phyloP scores from a whole-genome alignment of 768 basidiomycete species.

The Leccinum sublutescens region DNA sequence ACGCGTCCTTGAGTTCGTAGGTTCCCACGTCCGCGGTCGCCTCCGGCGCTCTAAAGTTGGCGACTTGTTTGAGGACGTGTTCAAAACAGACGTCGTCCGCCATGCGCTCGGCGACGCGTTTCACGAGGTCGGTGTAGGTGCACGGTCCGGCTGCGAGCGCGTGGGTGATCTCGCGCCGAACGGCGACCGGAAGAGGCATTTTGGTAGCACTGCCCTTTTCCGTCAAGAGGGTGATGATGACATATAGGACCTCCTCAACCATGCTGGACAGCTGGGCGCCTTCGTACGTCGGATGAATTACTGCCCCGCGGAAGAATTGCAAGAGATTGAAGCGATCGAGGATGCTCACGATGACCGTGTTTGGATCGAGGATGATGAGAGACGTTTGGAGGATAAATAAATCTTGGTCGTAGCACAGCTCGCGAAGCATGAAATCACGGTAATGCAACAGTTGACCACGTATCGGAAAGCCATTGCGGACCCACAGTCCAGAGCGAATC shows the following conservation, averaged over 20 bases:
- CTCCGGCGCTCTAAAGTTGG: slow-evolving; percentile 81
- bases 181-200: slow-evolving; percentile 59
- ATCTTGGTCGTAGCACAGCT: slow-evolving; percentile 96
- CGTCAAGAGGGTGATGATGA: slow-evolving; percentile 82
- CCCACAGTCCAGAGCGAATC: slow-evolving; percentile 94
- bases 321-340: slow-evolving; percentile 87
- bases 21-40: slow-evolving; percentile 72
- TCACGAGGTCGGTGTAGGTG: slow-evolving; percentile 87
- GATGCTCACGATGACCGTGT: slow-evolving; percentile 77
- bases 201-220: slow-evolving; percentile 76
- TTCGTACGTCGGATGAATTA: slow-evolving; percentile 59
- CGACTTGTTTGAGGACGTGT: slow-evolving; percentile 71
- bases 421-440: slow-evolving; percentile 92
- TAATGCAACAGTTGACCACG: slow-evolving; percentile 95
- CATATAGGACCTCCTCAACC: slow-evolving; percentile 89
- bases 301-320: slow-evolving; percentile 71
- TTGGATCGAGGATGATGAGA: slow-evolving; percentile 74
- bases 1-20: slow-evolving; percentile 86
- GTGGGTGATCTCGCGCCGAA: slow-evolving; percentile 86
- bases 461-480: slow-evolving; percentile 94
- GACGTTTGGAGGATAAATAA: slow-evolving; percentile 87
- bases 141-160: slow-evolving; percentile 85
- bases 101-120: slow-evolving; percentile 86
- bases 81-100: slow-evolving; percentile 84
- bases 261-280: slow-evolving; percentile 71